These are phyloP conservation scores for Bretschneidera sinensis DNA, from an alignment of 345 rosid genomes.

Conservation along the genomic window DNA sequence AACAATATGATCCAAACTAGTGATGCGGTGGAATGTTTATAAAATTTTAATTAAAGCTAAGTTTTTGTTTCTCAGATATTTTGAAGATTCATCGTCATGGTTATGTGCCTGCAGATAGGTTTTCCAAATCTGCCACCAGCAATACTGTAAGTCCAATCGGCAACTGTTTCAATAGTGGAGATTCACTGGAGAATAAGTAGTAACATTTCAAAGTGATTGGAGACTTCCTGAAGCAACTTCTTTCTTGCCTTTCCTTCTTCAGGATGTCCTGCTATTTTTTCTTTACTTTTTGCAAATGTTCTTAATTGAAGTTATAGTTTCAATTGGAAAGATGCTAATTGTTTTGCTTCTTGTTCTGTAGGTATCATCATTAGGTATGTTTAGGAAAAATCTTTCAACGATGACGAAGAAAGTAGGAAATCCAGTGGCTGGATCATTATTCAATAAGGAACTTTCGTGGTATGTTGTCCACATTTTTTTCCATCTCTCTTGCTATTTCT, in stretches of 20 bases:
- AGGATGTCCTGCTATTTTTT: neutral
- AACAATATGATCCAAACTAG: neutral
- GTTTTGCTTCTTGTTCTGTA: slow-evolving; percentile 18
- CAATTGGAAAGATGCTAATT: neutral
- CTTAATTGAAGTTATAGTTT: slow-evolving; percentile 1
- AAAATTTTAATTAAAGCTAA: neutral
- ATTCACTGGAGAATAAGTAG: too few relatives aligned
- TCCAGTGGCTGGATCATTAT: slow-evolving; percentile 27
- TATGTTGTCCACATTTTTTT: slow-evolving; percentile 12
- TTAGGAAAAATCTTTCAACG: slow-evolving; percentile 31
- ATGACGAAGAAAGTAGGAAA: slow-evolving; percentile 30
- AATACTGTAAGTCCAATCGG: slow-evolving; percentile 36
- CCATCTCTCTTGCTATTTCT: neutral
- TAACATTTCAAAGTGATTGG: neutral
- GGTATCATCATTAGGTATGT: slow-evolving; percentile 34
- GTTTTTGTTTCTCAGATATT: slow-evolving; percentile 39
- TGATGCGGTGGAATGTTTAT: neutral
- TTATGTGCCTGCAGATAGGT: slow-evolving; percentile 23
- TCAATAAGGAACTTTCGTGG: slow-evolving; percentile 30
- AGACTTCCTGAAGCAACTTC: slow-evolving; percentile 5
- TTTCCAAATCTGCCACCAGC: slow-evolving; percentile 24
- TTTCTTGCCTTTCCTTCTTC: neutral
- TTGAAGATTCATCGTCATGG: slow-evolving; percentile 25
- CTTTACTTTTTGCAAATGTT: neutral
- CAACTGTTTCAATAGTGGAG: slow-evolving; percentile 1